phyloP scores from a whole-genome alignment of 2,329 filamentous ascomycete species.

The Cryphonectria carpinicola region DNA sequence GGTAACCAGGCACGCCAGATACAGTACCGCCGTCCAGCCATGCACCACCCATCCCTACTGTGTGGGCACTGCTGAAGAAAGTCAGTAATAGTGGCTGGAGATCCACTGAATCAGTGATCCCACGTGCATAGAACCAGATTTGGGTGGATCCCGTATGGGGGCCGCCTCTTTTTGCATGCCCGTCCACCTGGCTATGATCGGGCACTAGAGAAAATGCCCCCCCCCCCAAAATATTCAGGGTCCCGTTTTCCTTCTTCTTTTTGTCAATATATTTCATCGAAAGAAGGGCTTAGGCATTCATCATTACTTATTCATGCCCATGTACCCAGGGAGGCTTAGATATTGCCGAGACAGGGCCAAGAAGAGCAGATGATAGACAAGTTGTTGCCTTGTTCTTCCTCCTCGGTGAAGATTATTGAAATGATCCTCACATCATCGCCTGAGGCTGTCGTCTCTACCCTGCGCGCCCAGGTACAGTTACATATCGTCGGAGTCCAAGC shows the following conservation, averaged over 20 bases:
- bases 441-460: no score
- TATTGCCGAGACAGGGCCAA: background rate
- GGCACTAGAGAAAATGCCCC: background rate
- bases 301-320: no score
- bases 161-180: background rate
- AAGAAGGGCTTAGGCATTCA: background rate
- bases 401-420: background rate
- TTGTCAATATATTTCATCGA: background rate
- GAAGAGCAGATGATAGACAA: background rate
- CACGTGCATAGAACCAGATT: background rate
- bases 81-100: background rate
- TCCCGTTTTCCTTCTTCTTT: background rate
- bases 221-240: background rate
- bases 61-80: background rate
- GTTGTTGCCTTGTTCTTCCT: background rate
- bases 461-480: background rate
- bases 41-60: no score
- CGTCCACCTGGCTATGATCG: background rate
- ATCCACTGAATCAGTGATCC: slow-evolving; percentile 1
- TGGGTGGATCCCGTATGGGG: background rate
- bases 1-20: background rate
- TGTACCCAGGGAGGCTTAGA: background rate
- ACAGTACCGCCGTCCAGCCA: background rate
- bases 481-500: background rate
- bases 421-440: background rate